These are phyloP conservation scores for Aaosphaeria arxii DNA, from an alignment of 2,329 filamentous ascomycete genomes.

Conservation along the genomic window DNA sequence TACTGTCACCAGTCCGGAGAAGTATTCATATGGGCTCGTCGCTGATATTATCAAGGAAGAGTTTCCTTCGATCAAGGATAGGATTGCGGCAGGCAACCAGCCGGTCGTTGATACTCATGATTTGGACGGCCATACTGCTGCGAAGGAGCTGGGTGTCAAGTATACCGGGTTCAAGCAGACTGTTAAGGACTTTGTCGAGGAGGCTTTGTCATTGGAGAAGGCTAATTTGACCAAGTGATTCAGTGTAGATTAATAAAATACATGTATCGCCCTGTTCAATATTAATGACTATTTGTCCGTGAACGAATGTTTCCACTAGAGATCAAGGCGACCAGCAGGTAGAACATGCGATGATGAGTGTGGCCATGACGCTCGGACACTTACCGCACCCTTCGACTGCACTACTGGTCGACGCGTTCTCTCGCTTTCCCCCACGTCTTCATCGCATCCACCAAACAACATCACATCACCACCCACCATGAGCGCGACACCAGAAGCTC, in stretches of 20 bases:
- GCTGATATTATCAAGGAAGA: conserved; percentile 42
- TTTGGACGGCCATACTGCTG: conserved; percentile 43
- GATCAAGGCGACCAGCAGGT: no score
- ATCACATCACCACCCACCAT: conserved; percentile 13
- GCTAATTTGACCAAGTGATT: no score
- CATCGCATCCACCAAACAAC: neutral
- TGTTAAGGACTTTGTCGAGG: conserved; percentile 33
- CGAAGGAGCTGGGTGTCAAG: conserved; percentile 38
- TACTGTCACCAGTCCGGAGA: conserved; percentile 40
- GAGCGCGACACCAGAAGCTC: conserved; percentile 25
- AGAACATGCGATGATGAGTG: no score
- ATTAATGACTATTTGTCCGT: no score
- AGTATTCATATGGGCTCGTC: conserved; percentile 47
- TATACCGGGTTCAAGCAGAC: conserved; percentile 39
- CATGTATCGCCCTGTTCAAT: no score
- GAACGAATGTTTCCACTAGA: no score
- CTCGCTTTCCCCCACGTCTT: no score
- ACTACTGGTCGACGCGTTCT: no score
- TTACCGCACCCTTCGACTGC: no score
- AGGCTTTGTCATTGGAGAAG: conserved; percentile 21
- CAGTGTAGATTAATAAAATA: no score
- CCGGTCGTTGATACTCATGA: conserved; percentile 36
- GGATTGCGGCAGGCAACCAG: conserved; percentile 34
- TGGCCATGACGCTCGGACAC: no score
- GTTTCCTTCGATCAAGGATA: conserved; percentile 38